phyloP scores from a whole-genome alignment of 2,329 filamentous ascomycete species.

The Fusarium gaditjirri region DNA sequence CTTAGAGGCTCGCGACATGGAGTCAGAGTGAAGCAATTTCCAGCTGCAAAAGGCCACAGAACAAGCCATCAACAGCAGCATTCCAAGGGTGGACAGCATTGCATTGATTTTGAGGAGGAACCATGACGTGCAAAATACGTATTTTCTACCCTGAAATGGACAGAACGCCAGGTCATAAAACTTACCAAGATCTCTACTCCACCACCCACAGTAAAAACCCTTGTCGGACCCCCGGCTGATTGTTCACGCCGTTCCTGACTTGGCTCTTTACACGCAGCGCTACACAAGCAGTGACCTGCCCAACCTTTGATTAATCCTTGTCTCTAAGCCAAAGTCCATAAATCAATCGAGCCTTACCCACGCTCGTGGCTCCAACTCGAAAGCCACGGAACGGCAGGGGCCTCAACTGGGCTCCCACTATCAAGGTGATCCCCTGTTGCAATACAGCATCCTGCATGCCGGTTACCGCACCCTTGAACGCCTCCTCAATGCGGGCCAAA shows the following conservation, averaged over 20 bases:
- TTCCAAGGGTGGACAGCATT: background rate
- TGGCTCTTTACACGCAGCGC: constrained; percentile 33
- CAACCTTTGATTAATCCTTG: constrained; percentile 21
- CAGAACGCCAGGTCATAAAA: constrained; percentile 3
- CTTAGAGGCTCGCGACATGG: constrained; percentile 21
- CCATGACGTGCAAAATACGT: constrained; percentile 34
- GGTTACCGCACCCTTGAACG: constrained; percentile 11
- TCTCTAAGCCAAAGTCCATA: constrained; percentile 18
- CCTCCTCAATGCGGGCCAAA: constrained; percentile 16
- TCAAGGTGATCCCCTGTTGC: constrained; percentile 12
- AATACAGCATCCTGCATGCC: constrained; percentile 17
- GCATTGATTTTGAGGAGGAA: constrained; percentile 22
- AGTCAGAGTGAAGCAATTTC: constrained; percentile 9
- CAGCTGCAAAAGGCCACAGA: background rate
- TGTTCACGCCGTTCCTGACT: constrained; percentile 44
- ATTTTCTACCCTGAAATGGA: constrained; percentile 13
- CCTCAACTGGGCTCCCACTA: constrained; percentile 10
- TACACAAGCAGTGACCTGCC: constrained; percentile 11
- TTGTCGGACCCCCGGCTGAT: constrained; percentile 43
- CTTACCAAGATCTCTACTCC: constrained; percentile 31
- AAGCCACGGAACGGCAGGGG: constrained; percentile 20
- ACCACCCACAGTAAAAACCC: constrained; percentile 35
- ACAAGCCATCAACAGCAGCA: constrained; percentile 5
- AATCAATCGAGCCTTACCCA: constrained; percentile 15
- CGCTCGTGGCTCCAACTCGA: constrained; percentile 28